phyloP scores from a whole-genome alignment of 139 green algal genomes.

The Chlamydomonas schloesseri region DNA sequence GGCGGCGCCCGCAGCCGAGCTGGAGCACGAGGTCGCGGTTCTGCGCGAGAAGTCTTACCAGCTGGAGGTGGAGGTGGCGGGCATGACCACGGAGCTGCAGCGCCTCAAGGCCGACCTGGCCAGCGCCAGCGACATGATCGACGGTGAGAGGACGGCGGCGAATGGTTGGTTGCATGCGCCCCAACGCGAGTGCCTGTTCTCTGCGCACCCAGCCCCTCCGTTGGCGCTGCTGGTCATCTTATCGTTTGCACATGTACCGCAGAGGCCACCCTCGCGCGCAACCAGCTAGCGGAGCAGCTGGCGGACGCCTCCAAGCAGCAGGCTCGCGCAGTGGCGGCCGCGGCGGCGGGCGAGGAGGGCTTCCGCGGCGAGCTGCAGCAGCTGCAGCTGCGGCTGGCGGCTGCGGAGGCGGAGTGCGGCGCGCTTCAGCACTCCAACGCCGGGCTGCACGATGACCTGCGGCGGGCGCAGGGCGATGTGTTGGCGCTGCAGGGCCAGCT shows the following conservation, averaged over 20 bases:
- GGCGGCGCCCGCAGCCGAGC: slow-evolving; percentile 14
- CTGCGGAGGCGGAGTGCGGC: slow-evolving; percentile 8
- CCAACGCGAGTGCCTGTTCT: too few relatives aligned
- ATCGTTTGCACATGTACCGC: too few relatives aligned
- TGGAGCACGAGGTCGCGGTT: slow-evolving; percentile 33
- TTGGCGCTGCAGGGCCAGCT: slow-evolving; percentile 6
- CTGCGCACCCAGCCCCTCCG: too few relatives aligned
- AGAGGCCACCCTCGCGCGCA: slow-evolving; percentile 3
- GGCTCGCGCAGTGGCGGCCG: not conserved
- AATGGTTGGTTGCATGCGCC: too few relatives aligned
- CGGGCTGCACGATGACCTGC: slow-evolving; percentile 18
- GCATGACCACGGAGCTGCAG: slow-evolving; percentile 48
- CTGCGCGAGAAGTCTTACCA: slow-evolving; percentile 40
- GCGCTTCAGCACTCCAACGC: slow-evolving; percentile 29
- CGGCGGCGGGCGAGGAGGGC: not conserved
- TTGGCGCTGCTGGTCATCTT: too few relatives aligned
- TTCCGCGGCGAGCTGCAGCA: slow-evolving; percentile 16
- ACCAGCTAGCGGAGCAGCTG: slow-evolving; percentile 33
- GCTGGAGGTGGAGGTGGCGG: slow-evolving; percentile 44
- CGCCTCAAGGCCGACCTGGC: slow-evolving; percentile 42
- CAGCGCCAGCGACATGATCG: slow-evolving; percentile 40
- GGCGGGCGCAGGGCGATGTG: not conserved
- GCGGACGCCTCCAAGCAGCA: not conserved
- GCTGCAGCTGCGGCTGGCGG: slow-evolving; percentile 25
- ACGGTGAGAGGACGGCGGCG: slow-evolving; percentile 19